Evolutionary conservation across 176 grass and related monocot species (phyloP), one percentile per base, ranked within the genome.

Genomic region (Oryza officinalis): DNA sequence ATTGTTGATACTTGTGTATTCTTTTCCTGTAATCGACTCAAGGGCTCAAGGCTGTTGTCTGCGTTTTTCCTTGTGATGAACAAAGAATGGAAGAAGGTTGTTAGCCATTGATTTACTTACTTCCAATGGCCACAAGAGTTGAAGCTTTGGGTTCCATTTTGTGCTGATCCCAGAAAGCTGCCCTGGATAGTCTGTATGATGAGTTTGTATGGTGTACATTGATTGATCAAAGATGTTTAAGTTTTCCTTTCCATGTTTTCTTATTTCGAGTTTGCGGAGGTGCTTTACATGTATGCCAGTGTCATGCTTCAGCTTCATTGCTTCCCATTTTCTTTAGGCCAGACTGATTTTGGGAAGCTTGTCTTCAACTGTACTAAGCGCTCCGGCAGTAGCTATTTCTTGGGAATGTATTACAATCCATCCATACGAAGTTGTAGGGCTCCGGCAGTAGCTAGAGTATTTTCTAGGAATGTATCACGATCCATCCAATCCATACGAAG

Each of bases 1-100:
- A 74, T 85, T 80, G 26, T 75, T 83, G 61, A 87, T 75, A 44
- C 37, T 31, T 84, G 84, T 83, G 80, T 74, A 84, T 83, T 80
- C 27, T 74, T 79, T 74, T 75, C 35, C 10, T 74, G 50, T 79
- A 69, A 82, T 78, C 37, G 23, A 63, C 79, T 74, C 13, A 83
- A 75, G 46, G 23, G 44, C 74, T 68, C 18, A 82, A 75, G 35
- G 28, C 44, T 77, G 25, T 72, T 57, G 12, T 85, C 28, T 33
- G 40, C 72, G 68, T 79, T 60, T 10, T 46, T 23, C 37, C 18
- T 40, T 50, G 35, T 1, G 59, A 61, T 1, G 59, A 61, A 74
- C 33, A 25, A n/a, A 11, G 50, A 71, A 65, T 33, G 15, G 59
- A 77, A 85, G 63, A 18, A 45, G 46, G 14, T 68, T 49, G 20